Evolutionary conservation across 306 rosid species (phyloP), one percentile per base, ranked within the genome.

Genomic region (Alnus rubra): DNA sequence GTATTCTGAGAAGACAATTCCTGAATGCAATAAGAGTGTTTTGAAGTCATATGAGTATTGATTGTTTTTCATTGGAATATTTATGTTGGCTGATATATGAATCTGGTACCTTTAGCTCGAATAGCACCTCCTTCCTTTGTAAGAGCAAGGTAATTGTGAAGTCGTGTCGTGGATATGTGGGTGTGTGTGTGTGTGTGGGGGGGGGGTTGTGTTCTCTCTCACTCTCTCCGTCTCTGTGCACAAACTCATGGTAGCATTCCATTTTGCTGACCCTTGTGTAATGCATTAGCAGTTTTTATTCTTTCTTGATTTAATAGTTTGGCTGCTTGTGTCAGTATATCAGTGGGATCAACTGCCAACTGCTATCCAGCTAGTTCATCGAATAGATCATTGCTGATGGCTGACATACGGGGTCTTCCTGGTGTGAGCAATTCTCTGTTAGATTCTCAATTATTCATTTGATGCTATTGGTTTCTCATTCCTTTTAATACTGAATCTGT

Each of bases 391-490:
- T 86, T 95, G 90, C 87, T 95, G 83, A 95, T 95, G 97, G 98
- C 92, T 48, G 98, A 95, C 89, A 84, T 91, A 39, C 97, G 94
- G 52, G 83, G 92, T 86, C 97, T 95, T 90, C 98, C 98, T 84
- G 97, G 98, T 92, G 84, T 71, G 90, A 68, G 78, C 76, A 78
- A 79, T 84, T 69, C 65, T 83, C 81, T 87, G 77, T 80, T 81
- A 71, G 78, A 72, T 78, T 58, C 67, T 89, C 81, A 47, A 71
- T 82, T 80, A 63, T 68, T 89, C 65, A 77, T 81, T 82, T 69
- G 76, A 65, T 76, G 79, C 78, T 80, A 72, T 77, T 76, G 83
- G 77, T 79, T 79, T 82, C 78, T 82, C 70, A 73, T 78, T 82
- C 79, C 68, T 71, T 79, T 86, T 84, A 83, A 78, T 82, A 67